phyloP scores from a whole-genome alignment of 1,284 basidiomycete genomes.

The Fomitopsis betulina region DNA sequence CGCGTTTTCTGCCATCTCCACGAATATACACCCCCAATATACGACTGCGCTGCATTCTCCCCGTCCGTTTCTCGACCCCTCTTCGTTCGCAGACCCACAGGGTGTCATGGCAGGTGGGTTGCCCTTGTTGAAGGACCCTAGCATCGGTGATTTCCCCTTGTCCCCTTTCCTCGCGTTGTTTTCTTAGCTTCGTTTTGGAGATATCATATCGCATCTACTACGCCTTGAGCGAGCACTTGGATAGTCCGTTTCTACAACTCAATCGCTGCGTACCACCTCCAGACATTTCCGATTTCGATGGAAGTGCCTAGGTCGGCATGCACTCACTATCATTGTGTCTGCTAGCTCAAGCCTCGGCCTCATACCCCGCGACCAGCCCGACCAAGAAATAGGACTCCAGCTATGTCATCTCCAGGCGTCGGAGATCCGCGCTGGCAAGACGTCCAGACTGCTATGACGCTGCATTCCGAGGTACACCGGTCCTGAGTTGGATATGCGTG shows the following conservation, averaged over 20 bases:
- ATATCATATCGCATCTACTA: constrained; percentile 21
- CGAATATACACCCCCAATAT: constrained; percentile 29
- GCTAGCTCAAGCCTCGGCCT: not conserved
- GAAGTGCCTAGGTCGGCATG: not conserved
- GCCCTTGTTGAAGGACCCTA: constrained; percentile 13
- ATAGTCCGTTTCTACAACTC: not conserved
- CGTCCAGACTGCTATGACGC: no score
- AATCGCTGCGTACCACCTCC: not conserved
- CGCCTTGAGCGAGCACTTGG: not conserved
- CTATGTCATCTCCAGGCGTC: no score
- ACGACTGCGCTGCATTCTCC: constrained; percentile 27
- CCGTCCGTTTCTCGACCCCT: constrained; percentile 9
- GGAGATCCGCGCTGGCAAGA: no score
- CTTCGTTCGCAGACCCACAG: constrained; percentile 10
- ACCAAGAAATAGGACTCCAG: no score
- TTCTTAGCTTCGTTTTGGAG: constrained; percentile 17
- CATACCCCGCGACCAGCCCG: not conserved
- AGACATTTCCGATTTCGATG: no score
- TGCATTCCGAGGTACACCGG: no score
- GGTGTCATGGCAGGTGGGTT: constrained; percentile 14
- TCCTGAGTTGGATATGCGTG: no score
- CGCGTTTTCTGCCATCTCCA: constrained; percentile 28
- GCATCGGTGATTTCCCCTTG: constrained; percentile 11
- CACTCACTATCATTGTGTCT: not conserved
- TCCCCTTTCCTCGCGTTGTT: constrained; percentile 13